phyloP scores from a whole-genome alignment of 2,329 filamentous ascomycete species.

The Fusarium sp. region DNA sequence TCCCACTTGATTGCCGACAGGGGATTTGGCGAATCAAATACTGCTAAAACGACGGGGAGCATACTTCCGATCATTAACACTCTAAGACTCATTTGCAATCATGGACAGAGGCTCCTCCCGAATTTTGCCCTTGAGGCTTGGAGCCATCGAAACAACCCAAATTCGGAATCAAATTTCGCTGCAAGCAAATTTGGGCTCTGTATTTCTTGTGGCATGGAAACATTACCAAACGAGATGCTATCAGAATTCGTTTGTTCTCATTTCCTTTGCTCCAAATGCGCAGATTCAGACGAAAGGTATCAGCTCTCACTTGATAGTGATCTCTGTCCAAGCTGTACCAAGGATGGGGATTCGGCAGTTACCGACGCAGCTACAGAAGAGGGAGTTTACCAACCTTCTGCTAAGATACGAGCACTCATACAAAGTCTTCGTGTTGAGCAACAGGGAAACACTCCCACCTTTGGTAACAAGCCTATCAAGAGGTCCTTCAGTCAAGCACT shows the following conservation, averaged over 20 bases:
- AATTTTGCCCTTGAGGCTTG: background rate
- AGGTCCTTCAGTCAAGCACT: fast-evolving
- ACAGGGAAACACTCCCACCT: fast-evolving
- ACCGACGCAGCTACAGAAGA: fast-evolving
- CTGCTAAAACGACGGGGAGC: too few relatives aligned
- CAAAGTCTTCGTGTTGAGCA: background rate
- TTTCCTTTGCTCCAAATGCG: background rate
- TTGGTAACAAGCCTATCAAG: background rate
- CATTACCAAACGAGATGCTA: fast-evolving
- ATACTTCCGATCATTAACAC: background rate
- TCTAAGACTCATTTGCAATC: background rate
- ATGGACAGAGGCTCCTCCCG: background rate
- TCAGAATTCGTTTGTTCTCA: background rate
- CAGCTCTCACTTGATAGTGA: background rate
- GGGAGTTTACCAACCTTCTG: background rate
- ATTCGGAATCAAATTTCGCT: fast-evolving
- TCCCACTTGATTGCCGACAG: background rate
- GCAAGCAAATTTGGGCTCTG: fast-evolving
- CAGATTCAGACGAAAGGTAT: background rate
- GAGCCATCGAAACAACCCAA: fast-evolving
- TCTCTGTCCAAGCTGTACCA: background rate
- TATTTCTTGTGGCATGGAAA: background rate
- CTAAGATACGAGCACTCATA: background rate
- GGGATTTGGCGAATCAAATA: background rate
- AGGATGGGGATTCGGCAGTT: fast-evolving